Percentiles rank a stretch among this genome's conserved stretches.
phyloP scores from a whole-genome alignment of 1,284 basidiomycete species.

The Sphagnurus paluster region DNA sequence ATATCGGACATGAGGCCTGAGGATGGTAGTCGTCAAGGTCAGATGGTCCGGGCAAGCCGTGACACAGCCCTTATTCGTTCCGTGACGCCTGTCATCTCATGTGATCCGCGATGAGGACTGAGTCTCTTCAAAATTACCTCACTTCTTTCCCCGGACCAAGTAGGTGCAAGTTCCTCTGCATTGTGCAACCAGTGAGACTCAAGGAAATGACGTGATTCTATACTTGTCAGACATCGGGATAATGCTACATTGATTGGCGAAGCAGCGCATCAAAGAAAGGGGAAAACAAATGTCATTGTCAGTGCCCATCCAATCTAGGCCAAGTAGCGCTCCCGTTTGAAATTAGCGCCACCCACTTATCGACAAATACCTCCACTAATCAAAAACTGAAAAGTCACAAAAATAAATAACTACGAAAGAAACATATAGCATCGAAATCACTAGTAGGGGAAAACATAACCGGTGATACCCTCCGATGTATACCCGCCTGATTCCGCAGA shows the following conservation, averaged over 20 bases:
- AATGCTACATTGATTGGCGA: background rate
- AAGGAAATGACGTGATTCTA: background rate
- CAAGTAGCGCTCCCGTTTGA: no score
- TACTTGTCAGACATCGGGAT: background rate
- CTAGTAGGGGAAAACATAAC: constrained; percentile 4
- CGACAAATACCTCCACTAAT: no score
- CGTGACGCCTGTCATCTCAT: constrained; percentile 8
- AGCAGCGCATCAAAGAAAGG: background rate
- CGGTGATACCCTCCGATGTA: constrained; percentile 4
- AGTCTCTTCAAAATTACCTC: no score
- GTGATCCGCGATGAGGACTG: no score
- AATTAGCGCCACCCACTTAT: no score
- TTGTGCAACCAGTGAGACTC: background rate
- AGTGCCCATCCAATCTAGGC: no score
- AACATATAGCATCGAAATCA: no score
- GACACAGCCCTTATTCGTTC: constrained; percentile 8
- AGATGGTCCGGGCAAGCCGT: constrained; percentile 3
- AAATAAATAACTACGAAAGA: no score
- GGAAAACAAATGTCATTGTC: background rate
- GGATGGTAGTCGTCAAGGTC: constrained; percentile 15
- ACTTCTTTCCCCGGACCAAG: no score
- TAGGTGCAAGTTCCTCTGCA: no score
- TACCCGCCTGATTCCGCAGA: constrained; percentile 3
- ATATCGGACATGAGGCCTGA: constrained; percentile 50
- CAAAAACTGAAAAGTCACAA: no score